Percentiles rank a stretch among this genome's conserved stretches.
Evolutionary conservation across 75 land plant species (phyloP).

Genomic region (Pseudotsuga menziesii): DNA sequence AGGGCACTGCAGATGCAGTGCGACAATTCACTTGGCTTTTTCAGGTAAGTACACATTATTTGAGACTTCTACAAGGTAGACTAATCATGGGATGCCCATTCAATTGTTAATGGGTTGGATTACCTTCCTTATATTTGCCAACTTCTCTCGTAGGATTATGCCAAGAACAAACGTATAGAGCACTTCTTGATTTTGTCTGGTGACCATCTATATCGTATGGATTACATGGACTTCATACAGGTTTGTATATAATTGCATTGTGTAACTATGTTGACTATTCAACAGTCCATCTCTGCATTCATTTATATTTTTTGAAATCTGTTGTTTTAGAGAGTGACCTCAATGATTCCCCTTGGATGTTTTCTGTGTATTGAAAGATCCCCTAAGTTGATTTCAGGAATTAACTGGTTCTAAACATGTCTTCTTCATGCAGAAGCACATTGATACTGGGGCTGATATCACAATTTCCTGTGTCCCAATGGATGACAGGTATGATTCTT

Average conservation of each 20-base stretch:
- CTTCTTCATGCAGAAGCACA: constrained; percentile 33
- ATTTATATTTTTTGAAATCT: neutral
- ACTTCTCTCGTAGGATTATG: constrained; percentile 28
- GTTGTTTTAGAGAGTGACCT: neutral
- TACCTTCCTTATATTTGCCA: neutral
- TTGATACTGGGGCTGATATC: constrained; percentile 44
- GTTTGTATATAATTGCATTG: constrained; percentile 12
- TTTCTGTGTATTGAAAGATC: neutral
- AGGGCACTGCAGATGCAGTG: constrained; percentile 84
- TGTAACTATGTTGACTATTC: neutral
- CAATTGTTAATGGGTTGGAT: neutral
- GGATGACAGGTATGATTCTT: constrained; percentile 39
- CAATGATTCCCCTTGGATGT: neutral
- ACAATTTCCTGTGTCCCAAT: constrained; percentile 52
- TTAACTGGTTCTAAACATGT: neutral
- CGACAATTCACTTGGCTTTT: constrained; percentile 74
- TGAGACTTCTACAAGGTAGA: neutral
- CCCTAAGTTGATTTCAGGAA: neutral
- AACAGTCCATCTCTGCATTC: neutral
- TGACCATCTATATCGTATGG: constrained; percentile 76
- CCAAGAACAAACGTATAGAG: constrained; percentile 45
- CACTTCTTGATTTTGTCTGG: constrained; percentile 59
- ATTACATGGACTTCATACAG: constrained; percentile 78
- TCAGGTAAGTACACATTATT: constrained; percentile 35
- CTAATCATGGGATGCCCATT: neutral